A percentile compares a stretch with the other conserved stretches of the same genome.
Evolutionary conservation across 169 alveolate genomes (phyloP).

Genomic region (Prorocentrum cordatum): DNA sequence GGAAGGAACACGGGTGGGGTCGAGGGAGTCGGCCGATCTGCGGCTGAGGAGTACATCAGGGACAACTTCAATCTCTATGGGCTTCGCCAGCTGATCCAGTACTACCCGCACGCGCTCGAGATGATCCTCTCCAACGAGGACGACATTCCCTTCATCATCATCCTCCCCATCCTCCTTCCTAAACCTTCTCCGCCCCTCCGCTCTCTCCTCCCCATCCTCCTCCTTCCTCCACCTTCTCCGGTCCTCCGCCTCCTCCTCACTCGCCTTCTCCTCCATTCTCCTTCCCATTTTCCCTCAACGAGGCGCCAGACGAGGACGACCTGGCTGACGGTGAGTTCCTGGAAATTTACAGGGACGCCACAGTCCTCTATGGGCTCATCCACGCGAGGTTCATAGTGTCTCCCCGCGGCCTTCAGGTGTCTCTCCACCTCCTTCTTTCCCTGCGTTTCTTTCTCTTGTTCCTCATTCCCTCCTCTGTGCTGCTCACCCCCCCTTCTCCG

Average conservation of each 20-base stretch:
- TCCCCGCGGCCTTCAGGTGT: constrained; percentile 63
- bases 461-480: no score
- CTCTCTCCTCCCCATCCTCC: not conserved
- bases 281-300: no score
- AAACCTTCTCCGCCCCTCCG: not conserved
- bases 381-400: constrained; percentile 88
- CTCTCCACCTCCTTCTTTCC: no score
- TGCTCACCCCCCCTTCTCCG: no score
- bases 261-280: no score
- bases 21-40: constrained; percentile 86
- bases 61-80: constrained; percentile 90
- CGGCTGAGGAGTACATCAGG: constrained; percentile 88
- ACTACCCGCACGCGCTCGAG: constrained; percentile 82
- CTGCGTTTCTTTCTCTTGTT: no score
- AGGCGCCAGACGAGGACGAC: constrained; percentile 70
- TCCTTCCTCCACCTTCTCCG: not conserved
- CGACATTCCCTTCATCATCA: not conserved
- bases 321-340: constrained; percentile 67
- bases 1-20: constrained; percentile 92
- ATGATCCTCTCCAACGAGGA: constrained; percentile 81
- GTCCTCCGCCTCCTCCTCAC: no score
- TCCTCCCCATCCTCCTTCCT: not conserved
- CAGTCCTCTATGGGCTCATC: constrained; percentile 88
- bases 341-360: constrained; percentile 80
- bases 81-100: constrained; percentile 76